Percentiles rank a stretch among this genome's conserved stretches.
These are phyloP conservation scores for Thermothielavioides terrestris DNA, from an alignment of 495 filamentous ascomycete genomes.

Conservation along the genomic window DNA sequence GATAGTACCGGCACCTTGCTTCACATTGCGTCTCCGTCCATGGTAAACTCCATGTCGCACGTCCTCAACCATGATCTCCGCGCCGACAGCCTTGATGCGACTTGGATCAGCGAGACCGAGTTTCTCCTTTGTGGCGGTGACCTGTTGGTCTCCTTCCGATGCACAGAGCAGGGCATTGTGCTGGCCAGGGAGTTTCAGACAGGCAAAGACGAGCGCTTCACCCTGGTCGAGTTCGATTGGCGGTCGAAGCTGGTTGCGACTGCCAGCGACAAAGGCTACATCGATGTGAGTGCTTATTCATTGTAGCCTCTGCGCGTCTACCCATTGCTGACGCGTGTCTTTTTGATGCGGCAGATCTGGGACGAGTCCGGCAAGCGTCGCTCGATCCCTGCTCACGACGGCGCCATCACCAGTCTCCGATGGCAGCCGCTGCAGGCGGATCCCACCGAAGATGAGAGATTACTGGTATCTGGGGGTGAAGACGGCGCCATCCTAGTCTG, in stretches of 20 bases:
- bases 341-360: constrained; percentile 37
- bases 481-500: constrained; percentile 63
- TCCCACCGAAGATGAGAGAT: constrained; percentile 34
- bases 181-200: constrained; percentile 33
- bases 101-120: constrained; percentile 50
- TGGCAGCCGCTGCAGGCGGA: constrained; percentile 43
- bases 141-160: constrained; percentile 35
- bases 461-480: constrained; percentile 45
- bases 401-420: constrained; percentile 38
- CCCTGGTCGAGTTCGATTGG: constrained; percentile 42
- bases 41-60: constrained; percentile 32
- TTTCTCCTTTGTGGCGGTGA: constrained; percentile 54
- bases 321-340: neutral
- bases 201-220: constrained; percentile 34
- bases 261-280: constrained; percentile 39
- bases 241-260: constrained; percentile 40
- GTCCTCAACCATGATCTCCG: constrained; percentile 38
- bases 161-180: constrained; percentile 31
- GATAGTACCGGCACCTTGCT: constrained; percentile 39
- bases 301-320: too few relatives aligned
- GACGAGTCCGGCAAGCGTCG: constrained; percentile 35
- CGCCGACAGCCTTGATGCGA: constrained; percentile 44
- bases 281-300: constrained; percentile 43
- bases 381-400: constrained; percentile 42
- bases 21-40: constrained; percentile 41